Percentiles rank a stretch among this genome's conserved stretches.
Evolutionary conservation across 2,329 filamentous ascomycete genomes (phyloP).

Genomic region (Onygenales sp.): DNA sequence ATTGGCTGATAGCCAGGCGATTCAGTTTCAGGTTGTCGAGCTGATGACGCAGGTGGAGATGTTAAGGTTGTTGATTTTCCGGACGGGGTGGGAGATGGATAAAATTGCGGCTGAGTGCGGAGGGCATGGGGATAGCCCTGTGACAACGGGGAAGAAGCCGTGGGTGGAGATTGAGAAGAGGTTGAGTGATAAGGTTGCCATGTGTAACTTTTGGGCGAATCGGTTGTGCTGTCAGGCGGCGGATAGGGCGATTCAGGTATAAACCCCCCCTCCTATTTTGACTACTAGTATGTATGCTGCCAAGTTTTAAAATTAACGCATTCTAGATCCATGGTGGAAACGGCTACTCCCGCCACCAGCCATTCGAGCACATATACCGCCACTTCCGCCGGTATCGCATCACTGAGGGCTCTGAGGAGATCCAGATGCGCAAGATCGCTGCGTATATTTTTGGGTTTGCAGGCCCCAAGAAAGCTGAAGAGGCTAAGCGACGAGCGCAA

Average conservation of each 20-base stretch:
- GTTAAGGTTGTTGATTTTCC: slow-evolving; percentile 51
- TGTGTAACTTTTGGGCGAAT: slow-evolving; percentile 60
- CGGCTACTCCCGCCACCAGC: slow-evolving; percentile 49
- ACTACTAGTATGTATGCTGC: neutral
- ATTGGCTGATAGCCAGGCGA: slow-evolving; percentile 51
- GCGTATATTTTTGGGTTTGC: slow-evolving; percentile 47
- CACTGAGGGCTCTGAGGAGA: slow-evolving; percentile 56
- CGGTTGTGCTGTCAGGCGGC: slow-evolving; percentile 51
- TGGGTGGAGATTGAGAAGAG: slow-evolving; percentile 47
- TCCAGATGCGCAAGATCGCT: slow-evolving; percentile 57
- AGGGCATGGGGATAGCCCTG: slow-evolving; percentile 8
- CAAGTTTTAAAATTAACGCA: neutral
- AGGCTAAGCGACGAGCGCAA: slow-evolving; percentile 3
- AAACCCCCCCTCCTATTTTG: slow-evolving; percentile 1
- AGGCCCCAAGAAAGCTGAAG: slow-evolving; percentile 8
- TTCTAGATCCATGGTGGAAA: slow-evolving; percentile 45
- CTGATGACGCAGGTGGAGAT: slow-evolving; percentile 53
- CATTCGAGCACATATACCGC: slow-evolving; percentile 57
- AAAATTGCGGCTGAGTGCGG: slow-evolving; percentile 24
- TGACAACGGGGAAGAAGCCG: slow-evolving; percentile 18
- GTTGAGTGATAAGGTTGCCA: slow-evolving; percentile 53
- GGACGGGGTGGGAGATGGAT: slow-evolving; percentile 55
- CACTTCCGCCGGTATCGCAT: slow-evolving; percentile 56
- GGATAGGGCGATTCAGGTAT: slow-evolving; percentile 51
- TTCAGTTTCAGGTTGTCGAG: slow-evolving; percentile 56